These are phyloP conservation scores for Setaria italica DNA, from an alignment of 202 grass and related monocot genomes.

Conservation along the genomic window DNA sequence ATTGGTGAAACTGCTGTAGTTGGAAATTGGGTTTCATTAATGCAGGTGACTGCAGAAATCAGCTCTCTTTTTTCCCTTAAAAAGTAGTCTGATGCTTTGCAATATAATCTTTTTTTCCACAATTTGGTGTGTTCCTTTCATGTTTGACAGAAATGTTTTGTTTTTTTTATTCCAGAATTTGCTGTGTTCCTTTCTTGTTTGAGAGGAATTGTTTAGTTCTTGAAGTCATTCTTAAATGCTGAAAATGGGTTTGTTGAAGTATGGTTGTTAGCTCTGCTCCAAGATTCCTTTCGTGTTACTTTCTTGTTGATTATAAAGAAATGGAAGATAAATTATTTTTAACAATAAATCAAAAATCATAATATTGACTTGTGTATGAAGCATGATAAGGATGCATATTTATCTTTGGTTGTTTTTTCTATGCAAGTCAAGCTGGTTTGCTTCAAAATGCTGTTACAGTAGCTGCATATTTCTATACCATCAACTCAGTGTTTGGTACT, in stretches of 20 bases:
- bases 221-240: background rate
- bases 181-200: background rate
- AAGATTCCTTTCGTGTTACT: background rate
- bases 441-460: background rate
- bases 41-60: slow-evolving; percentile 66
- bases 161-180: background rate
- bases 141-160: slow-evolving; percentile 3
- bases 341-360: background rate
- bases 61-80: slow-evolving; percentile 3
- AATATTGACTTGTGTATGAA: background rate
- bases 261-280: background rate
- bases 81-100: slow-evolving; percentile 17
- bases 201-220: slow-evolving; percentile 2
- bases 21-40: slow-evolving; percentile 98
- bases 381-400: background rate
- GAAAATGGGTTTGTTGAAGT: background rate
- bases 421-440: background rate
- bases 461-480: background rate
- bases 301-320: background rate
- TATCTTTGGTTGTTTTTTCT: background rate
- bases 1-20: slow-evolving; percentile 98
- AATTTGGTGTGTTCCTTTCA: background rate
- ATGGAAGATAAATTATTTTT: background rate
- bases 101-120: slow-evolving; percentile 12
- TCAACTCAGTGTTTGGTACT: background rate